Percentiles rank a stretch among this genome's conserved stretches.
Evolutionary conservation across 306 rosid genomes (phyloP).

Genomic region (Acmispon strigosus): DNA sequence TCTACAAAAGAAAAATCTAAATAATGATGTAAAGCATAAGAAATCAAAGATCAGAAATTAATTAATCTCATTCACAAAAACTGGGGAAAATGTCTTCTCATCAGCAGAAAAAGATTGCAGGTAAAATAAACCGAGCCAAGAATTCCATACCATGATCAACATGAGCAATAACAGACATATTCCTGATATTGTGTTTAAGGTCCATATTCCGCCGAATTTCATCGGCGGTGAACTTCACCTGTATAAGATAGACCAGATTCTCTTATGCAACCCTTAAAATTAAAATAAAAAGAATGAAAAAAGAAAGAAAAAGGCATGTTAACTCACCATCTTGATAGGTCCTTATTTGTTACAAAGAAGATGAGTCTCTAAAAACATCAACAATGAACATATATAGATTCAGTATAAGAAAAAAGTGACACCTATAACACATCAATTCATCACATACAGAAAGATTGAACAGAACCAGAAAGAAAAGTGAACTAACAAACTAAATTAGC

Average conservation of each 20-base stretch:
- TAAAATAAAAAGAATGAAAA: no score
- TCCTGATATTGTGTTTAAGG: slow-evolving; percentile 56
- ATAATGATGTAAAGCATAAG: background rate
- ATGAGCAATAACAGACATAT: slow-evolving; percentile 69
- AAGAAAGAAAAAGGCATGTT: no score
- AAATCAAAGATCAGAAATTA: background rate
- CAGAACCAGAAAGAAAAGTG: no score
- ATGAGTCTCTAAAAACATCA: no score
- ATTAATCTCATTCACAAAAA: background rate
- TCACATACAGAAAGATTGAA: no score
- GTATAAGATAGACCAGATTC: background rate
- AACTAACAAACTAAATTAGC: no score
- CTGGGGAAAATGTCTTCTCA: background rate
- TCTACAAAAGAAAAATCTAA: background rate
- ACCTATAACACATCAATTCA: no score
- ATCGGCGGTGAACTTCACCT: slow-evolving; percentile 69
- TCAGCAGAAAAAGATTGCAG: no score
- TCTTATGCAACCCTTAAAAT: background rate
- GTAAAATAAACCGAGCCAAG: background rate
- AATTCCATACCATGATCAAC: slow-evolving; percentile 51
- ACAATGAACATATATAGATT: no score
- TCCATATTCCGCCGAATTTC: slow-evolving; percentile 63
- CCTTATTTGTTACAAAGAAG: no score
- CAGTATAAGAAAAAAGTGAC: no score
- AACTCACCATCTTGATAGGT: no score